Base-by-base conservation (phyloP, 495 filamentous ascomycete species). In the Penicillium alfredii region DNA sequence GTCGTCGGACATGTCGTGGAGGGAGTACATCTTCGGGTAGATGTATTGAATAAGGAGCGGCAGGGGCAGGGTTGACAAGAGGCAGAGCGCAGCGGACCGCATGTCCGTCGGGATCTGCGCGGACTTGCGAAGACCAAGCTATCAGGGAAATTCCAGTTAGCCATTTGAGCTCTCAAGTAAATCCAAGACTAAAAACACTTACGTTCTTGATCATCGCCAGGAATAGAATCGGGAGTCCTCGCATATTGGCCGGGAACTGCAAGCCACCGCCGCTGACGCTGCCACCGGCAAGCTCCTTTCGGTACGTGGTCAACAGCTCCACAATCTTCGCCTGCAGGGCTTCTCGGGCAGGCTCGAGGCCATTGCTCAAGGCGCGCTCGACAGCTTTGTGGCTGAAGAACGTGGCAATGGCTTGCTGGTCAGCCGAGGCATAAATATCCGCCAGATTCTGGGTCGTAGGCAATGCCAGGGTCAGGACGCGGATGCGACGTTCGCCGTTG, bases 381-480 rank as follows among this genome's bases (percentile, higher is more conserved):
- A 97, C 90, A 11, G 93, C 93, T 71, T 96, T 97, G 74, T 98
- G 92, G 49, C 82, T 88, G 72, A 88, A 98, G 68, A 86, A 97
- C 4, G 84, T 85, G 9, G 90, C 82, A 56, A 98, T 85, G 11
- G 92, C 92, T 50, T 78, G 78, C 61, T 94, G 89, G 56, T 98
- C 92, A 1, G 92, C 93, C 8, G 87, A 93, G 8, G 92, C 88
- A 63, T 94, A 98, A 23, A 97, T 66, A 49, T 95, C 88, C 10
- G 90, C 83, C 23, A 98, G 64, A 47, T 76, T 90, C 40, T 86
- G 82, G 3, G 92, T 98, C 0, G 90, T 97, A 2, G 92, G 92
- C 21, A 98, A 72, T 2, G 89, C 83, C 32, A 98, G 70, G 6
- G 92, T 98, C 77, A 97, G 71, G 20, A 98, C 93, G 33, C 92